Evolutionary conservation across 2,329 filamentous ascomycete genomes (phyloP), one percentile per base, ranked within the genome.

Genomic region (Hirsutella rhossiliensis): DNA sequence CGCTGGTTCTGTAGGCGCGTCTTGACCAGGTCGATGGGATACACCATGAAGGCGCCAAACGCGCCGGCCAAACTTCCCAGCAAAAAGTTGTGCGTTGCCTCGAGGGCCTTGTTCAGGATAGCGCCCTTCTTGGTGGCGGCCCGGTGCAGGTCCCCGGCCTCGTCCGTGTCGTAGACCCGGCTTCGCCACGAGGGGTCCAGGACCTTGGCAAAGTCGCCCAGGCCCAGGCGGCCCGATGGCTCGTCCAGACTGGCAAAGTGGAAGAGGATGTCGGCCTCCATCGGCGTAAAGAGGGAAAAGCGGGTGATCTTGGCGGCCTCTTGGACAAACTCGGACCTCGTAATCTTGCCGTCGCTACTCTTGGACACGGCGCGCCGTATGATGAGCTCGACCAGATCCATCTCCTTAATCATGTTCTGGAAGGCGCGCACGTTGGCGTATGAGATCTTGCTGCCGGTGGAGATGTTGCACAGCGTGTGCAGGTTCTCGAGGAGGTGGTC

Each of bases 41-140:
- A 98, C 43, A 98, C 92, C 87, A 98, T 96, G 63, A 98, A 97
- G 12, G 92, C 92, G 62, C 92, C 92, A 60, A 98, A 98, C 11
- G 92, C 92, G 65, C 92, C 92, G 8, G 92, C 92, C 53, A 95
- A 54, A 61, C 85, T 88, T 47, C 92, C 92, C 7, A 98, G 78
- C 3, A 71, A 80, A 61, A 98, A 98, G 71, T 94, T 89, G 64
- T 96, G 94, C 2, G 73, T 77, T 1, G 89, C 94, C 59, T 89
- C 55, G 36, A 58, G 45, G 29, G 87, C 60, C 44, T 76, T 69
- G 50, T 80, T 67, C 15, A 94, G 53, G 48, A 88, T 54, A 18
- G 57, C 46, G 37, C 52, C 52, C 18, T 51, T 45, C 20, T 54
- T 54, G 43, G 55, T 41, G 39, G 54, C 53, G 18, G 54, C 51